Percentiles rank a stretch among this genome's conserved stretches.
These are phyloP conservation scores for Colletotrichum lentis DNA, from an alignment of 2,329 filamentous ascomycete species.

Conservation along the genomic window DNA sequence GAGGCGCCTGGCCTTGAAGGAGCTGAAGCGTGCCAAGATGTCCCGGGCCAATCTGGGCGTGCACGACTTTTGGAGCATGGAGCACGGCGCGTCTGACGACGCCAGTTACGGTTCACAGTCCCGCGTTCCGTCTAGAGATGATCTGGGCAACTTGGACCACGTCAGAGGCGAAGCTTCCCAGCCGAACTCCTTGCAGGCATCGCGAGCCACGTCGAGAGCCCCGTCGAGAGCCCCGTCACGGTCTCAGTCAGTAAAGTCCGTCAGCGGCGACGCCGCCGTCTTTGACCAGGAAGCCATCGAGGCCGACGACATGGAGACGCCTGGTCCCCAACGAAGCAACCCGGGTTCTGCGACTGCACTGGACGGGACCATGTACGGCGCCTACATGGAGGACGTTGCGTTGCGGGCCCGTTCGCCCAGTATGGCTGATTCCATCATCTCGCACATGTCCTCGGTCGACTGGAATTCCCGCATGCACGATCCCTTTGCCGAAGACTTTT, in stretches of 20 bases:
- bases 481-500: slow-evolving; percentile 83
- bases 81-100: slow-evolving; percentile 73
- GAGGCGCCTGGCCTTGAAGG: slow-evolving; percentile 65
- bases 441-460: slow-evolving; percentile 73
- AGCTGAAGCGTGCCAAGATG: slow-evolving; percentile 65
- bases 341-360: slow-evolving; percentile 65
- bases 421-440: slow-evolving; percentile 78
- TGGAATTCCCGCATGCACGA: slow-evolving; percentile 67
- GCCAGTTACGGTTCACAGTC: slow-evolving; percentile 53
- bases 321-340: slow-evolving; percentile 58
- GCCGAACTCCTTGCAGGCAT: slow-evolving; percentile 50
- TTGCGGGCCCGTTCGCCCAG: slow-evolving; percentile 78
- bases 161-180: slow-evolving; percentile 47
- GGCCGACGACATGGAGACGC: slow-evolving; percentile 64
- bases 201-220: slow-evolving; percentile 55
- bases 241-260: slow-evolving; percentile 57
- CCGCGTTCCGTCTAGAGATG: slow-evolving; percentile 54
- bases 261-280: slow-evolving; percentile 32
- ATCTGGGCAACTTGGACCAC: slow-evolving; percentile 49
- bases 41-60: slow-evolving; percentile 59
- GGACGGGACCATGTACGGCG: slow-evolving; percentile 80
- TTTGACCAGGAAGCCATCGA: slow-evolving; percentile 31
- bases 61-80: slow-evolving; percentile 82
- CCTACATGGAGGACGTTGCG: slow-evolving; percentile 66
- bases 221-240: slow-evolving; percentile 60